phyloP scores from a whole-genome alignment of 169 alveolate species.

The Toxoplasma gondii region DNA sequence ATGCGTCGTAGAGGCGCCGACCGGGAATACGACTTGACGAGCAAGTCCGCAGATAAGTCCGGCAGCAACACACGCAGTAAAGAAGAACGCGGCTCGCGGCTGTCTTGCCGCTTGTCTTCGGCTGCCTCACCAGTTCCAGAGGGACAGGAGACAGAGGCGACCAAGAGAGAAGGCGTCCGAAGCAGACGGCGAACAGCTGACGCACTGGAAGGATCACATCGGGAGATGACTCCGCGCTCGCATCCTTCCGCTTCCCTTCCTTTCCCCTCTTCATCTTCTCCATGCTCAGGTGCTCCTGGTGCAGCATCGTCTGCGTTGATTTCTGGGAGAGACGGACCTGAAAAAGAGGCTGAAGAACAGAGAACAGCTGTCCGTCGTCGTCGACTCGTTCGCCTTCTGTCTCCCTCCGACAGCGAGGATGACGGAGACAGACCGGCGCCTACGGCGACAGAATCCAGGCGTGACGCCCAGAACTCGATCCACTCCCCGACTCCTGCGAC shows the following conservation, averaged over 20 bases:
- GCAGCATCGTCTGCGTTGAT: too few relatives aligned
- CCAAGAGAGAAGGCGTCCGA: background rate
- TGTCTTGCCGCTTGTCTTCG: background rate
- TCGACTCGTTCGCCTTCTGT: background rate
- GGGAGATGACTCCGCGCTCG: background rate
- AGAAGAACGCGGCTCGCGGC: background rate
- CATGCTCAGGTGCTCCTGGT: too few relatives aligned
- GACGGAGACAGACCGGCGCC: background rate
- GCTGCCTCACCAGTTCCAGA: background rate
- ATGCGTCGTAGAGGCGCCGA: too few relatives aligned
- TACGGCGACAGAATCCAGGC: background rate
- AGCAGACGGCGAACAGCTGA: background rate
- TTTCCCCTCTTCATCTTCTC: too few relatives aligned
- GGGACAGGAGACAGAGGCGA: background rate
- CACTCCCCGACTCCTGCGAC: background rate
- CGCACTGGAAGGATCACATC: background rate
- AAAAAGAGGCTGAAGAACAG: background rate
- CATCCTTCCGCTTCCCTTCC: background rate
- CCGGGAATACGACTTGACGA: background rate
- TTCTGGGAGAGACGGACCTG: too few relatives aligned
- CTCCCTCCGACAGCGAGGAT: background rate
- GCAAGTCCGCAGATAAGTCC: background rate
- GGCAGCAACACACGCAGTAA: background rate
- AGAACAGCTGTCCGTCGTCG: background rate
- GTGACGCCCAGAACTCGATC: background rate